phyloP scores from a whole-genome alignment of 257 asterid genomes.

The Ocimum tenuiflorum region DNA sequence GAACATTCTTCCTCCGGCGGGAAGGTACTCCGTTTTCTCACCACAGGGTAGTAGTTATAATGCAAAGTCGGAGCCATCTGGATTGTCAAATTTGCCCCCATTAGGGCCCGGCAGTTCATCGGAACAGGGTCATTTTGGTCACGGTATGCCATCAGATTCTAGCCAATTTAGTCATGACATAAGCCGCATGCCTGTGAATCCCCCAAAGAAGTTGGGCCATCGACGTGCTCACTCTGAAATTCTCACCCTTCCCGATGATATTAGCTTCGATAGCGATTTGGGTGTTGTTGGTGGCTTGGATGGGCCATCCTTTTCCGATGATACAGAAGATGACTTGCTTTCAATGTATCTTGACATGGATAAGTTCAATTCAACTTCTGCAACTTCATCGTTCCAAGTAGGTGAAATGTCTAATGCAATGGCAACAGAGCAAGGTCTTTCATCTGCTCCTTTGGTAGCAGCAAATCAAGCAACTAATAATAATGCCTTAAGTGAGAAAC shows the following conservation, averaged over 20 bases:
- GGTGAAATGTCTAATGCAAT: slow-evolving; percentile 58
- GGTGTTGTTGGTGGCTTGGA: slow-evolving; percentile 91
- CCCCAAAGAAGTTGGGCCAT: slow-evolving; percentile 73
- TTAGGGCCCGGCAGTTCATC: slow-evolving; percentile 47
- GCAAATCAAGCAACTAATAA: slow-evolving; percentile 33
- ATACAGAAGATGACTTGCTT: slow-evolving; percentile 71
- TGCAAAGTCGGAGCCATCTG: slow-evolving; percentile 43
- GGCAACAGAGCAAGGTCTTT: slow-evolving; percentile 36
- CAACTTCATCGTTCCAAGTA: slow-evolving; percentile 56
- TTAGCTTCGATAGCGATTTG: slow-evolving; percentile 86
- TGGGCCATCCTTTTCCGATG: slow-evolving; percentile 81
- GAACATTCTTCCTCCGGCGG: slow-evolving; percentile 60
- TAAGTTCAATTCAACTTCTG: slow-evolving; percentile 69
- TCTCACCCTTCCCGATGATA: slow-evolving; percentile 87
- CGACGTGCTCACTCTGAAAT: slow-evolving; percentile 93
- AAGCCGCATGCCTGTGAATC: slow-evolving; percentile 88
- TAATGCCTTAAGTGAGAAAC: slow-evolving; percentile 44
- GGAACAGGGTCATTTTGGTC: slow-evolving; percentile 56
- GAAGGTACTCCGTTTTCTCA: slow-evolving; percentile 62
- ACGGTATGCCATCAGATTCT: slow-evolving; percentile 39
- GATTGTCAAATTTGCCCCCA: slow-evolving; percentile 54
- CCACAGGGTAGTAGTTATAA: slow-evolving; percentile 43
- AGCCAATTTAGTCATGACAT: slow-evolving; percentile 65
- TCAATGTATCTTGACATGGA: slow-evolving; percentile 86
- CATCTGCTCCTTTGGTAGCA: slow-evolving; percentile 30